Evolutionary conservation across 106 monocot species (phyloP).

Genomic region (Dendrobium huoshanense): DNA sequence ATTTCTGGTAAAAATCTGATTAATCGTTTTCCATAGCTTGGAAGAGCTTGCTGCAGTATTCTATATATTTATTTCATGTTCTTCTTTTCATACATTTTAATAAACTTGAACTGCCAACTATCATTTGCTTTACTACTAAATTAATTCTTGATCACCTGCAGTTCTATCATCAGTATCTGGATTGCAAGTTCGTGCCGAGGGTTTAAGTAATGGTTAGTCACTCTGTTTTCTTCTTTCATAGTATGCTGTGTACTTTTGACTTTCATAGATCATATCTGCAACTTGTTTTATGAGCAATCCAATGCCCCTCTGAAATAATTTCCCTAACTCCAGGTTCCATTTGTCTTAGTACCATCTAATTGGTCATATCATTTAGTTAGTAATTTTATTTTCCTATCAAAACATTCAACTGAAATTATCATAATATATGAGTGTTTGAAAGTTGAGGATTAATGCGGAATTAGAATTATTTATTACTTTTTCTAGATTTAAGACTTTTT

Average conservation of each 20-base stretch:
- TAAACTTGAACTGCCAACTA: not conserved
- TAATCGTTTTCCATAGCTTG: not conserved
- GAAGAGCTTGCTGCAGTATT: not conserved
- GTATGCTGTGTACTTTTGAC: not conserved
- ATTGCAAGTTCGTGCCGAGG: constrained; percentile 45
- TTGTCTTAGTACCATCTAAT: not conserved
- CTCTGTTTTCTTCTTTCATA: not conserved
- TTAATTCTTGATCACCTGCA: constrained; percentile 31
- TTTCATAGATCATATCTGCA: not conserved
- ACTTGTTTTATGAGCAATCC: not conserved
- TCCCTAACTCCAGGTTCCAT: not conserved
- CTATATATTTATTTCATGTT: not conserved
- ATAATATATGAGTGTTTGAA: not conserved
- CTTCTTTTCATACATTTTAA: not conserved
- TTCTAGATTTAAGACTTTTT: not conserved
- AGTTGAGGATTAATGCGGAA: not conserved
- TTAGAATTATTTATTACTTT: not conserved
- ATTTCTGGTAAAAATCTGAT: constrained; percentile 52
- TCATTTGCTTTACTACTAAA: not conserved
- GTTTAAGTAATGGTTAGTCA: constrained; percentile 38
- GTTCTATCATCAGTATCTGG: constrained; percentile 78
- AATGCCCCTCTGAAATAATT: not conserved
- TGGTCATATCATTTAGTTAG: not conserved
- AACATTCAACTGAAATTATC: not conserved
- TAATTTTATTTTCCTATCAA: not conserved